These are phyloP conservation scores for Lyophyllum shimeji DNA, from an alignment of 768 basidiomycete genomes.

Conservation along the genomic window DNA sequence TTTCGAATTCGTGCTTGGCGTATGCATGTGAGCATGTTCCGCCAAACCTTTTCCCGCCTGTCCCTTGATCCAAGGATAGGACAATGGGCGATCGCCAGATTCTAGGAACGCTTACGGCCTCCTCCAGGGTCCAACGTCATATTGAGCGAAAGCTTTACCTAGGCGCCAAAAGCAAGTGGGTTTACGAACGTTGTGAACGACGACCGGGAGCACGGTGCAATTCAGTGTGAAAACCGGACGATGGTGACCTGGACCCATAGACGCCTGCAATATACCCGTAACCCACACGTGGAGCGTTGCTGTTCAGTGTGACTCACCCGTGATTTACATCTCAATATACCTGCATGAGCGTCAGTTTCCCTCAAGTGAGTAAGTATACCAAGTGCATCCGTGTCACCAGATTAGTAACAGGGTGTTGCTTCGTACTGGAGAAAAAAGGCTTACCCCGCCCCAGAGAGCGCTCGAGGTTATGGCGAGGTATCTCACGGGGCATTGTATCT, in stretches of 20 bases:
- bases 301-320: not conserved
- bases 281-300: not conserved
- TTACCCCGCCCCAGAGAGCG: not conserved
- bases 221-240: no score
- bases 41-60: not conserved
- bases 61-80: constrained; percentile 1
- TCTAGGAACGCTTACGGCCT: not conserved
- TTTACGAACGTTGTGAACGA: no score
- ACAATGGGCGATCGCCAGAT: not conserved
- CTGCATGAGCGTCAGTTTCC: not conserved
- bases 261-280: not conserved
- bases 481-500: not conserved
- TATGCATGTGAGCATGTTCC: not conserved
- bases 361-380: not conserved
- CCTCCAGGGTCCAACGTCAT: not conserved
- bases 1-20: no score
- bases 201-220: no score
- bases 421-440: not conserved
- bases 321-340: not conserved
- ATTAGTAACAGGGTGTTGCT: not conserved
- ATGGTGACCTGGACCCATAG: not conserved
- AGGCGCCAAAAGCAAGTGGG: no score
- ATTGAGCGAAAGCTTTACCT: no score
- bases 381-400: not conserved
- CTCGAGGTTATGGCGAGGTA: not conserved